A percentile compares a stretch with the other conserved stretches of the same genome.
phyloP scores from a whole-genome alignment of 352 stramenopile species.

The Pythium brassicae region DNA sequence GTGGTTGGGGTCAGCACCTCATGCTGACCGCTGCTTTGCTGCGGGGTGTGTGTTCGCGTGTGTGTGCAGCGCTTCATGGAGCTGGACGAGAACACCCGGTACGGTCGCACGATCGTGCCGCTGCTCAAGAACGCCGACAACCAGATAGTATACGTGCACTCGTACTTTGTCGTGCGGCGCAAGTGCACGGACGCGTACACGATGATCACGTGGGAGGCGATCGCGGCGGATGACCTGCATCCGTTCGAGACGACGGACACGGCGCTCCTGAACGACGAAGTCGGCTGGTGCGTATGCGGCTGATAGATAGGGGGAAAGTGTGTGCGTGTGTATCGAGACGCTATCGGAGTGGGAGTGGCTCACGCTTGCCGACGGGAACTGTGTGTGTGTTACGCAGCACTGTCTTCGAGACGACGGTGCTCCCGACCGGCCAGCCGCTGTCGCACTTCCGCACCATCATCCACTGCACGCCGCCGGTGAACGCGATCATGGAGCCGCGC shows the following conservation, averaged over 20 bases:
- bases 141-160: constrained; percentile 71
- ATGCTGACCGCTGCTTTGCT: not conserved
- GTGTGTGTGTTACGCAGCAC: constrained; percentile 26
- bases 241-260: constrained; percentile 53
- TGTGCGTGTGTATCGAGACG: too few species aligned
- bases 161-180: constrained; percentile 68
- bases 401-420: constrained; percentile 52
- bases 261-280: constrained; percentile 67
- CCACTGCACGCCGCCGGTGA: constrained; percentile 61
- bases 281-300: constrained; percentile 50
- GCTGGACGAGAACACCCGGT: constrained; percentile 70
- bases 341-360: too few species aligned
- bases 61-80: constrained; percentile 55
- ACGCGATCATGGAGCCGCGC: constrained; percentile 57
- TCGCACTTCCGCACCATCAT: constrained; percentile 66
- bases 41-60: not conserved
- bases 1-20: not conserved
- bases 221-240: constrained; percentile 64
- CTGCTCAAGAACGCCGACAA: constrained; percentile 61
- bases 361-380: constrained; percentile 2
- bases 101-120: constrained; percentile 69
- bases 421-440: constrained; percentile 43
- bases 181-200: constrained; percentile 48
- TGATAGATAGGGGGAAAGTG: too few species aligned
- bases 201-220: constrained; percentile 70